Evolutionary conservation across 2,329 filamentous ascomycete species (phyloP).

Genomic region (Xylaria sp.): DNA sequence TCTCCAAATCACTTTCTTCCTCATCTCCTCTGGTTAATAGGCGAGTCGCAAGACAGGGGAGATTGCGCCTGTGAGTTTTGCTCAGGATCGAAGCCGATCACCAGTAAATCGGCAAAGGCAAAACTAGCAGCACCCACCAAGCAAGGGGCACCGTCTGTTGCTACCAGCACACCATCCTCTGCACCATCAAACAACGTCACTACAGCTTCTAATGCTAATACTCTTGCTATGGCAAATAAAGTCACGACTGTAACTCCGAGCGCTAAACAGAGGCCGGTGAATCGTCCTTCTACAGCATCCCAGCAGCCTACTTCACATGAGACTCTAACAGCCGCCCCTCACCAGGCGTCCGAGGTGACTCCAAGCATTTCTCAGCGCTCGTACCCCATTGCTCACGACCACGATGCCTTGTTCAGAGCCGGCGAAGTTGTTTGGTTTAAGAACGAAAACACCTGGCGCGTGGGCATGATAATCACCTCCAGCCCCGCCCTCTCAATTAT

Average conservation of each 20-base stretch:
- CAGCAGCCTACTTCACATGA: slow-evolving; percentile 18
- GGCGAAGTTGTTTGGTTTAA: slow-evolving; percentile 64
- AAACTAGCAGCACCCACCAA: slow-evolving; percentile 11
- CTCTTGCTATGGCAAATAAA: slow-evolving; percentile 2
- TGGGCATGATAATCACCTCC: slow-evolving; percentile 54
- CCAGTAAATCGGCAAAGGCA: slow-evolving; percentile 26
- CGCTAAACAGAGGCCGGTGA: slow-evolving; percentile 1
- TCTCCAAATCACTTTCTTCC: slow-evolving; percentile 43
- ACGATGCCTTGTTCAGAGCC: slow-evolving; percentile 55
- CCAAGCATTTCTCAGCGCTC: slow-evolving; percentile 4
- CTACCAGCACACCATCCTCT: slow-evolving; percentile 3
- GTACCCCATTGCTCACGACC: slow-evolving; percentile 34
- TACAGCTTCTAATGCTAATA: not conserved
- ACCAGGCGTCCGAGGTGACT: slow-evolving; percentile 7
- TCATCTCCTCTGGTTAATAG: slow-evolving; percentile 43
- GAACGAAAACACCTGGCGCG: slow-evolving; percentile 58
- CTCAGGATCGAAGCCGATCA: slow-evolving; percentile 31
- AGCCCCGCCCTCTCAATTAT: slow-evolving; percentile 48
- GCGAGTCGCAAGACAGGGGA: slow-evolving; percentile 33
- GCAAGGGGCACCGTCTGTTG: not conserved
- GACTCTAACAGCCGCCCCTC: slow-evolving; percentile 7
- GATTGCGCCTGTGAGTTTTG: slow-evolving; percentile 43
- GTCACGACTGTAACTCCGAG: not conserved
- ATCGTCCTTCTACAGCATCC: not conserved
- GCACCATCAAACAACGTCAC: not conserved